Percentiles rank a stretch among this genome's conserved stretches.
These are phyloP conservation scores for Phytomonas sp. DNA, from an alignment of 208 protist genomes.

Conservation along the genomic window DNA sequence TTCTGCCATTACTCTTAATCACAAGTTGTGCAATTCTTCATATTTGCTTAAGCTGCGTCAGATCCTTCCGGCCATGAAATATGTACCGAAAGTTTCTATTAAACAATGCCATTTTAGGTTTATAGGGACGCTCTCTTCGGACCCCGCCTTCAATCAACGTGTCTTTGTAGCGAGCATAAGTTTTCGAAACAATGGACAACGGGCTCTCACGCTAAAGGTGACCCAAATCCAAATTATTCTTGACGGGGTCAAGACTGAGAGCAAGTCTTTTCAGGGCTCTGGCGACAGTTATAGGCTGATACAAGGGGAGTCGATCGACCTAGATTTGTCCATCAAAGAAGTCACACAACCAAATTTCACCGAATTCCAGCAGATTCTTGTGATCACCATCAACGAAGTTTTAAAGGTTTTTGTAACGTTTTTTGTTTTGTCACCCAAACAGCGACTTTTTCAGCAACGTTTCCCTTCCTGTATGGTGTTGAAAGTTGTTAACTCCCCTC, in stretches of 20 bases:
- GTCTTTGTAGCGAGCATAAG: constrained; percentile 37
- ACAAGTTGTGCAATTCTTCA: constrained; percentile 53
- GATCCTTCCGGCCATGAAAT: constrained; percentile 42
- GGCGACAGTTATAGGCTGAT: constrained; percentile 38
- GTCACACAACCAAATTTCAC: constrained; percentile 35
- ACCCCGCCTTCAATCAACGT: not conserved
- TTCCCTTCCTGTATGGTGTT: constrained; percentile 64
- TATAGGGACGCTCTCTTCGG: constrained; percentile 27
- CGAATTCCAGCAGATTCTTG: constrained; percentile 62
- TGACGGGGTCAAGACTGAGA: constrained; percentile 46
- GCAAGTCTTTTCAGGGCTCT: constrained; percentile 36
- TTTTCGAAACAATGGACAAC: constrained; percentile 51
- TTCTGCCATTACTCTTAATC: constrained; percentile 31
- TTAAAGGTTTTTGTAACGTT: constrained; percentile 68
- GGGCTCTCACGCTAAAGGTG: constrained; percentile 36
- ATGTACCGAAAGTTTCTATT: constrained; percentile 45
- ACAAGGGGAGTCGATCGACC: constrained; percentile 48
- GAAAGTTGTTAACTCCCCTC: constrained; percentile 49
- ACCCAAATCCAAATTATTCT: constrained; percentile 64
- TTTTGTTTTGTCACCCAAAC: constrained; percentile 49
- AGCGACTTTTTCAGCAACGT: constrained; percentile 43
- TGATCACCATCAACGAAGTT: constrained; percentile 55
- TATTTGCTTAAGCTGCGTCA: constrained; percentile 47
- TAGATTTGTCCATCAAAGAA: constrained; percentile 38
- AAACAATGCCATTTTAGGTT: constrained; percentile 51